Conservation (phyloP, 306 rosid genomes). For the Malus fusca region DNA sequence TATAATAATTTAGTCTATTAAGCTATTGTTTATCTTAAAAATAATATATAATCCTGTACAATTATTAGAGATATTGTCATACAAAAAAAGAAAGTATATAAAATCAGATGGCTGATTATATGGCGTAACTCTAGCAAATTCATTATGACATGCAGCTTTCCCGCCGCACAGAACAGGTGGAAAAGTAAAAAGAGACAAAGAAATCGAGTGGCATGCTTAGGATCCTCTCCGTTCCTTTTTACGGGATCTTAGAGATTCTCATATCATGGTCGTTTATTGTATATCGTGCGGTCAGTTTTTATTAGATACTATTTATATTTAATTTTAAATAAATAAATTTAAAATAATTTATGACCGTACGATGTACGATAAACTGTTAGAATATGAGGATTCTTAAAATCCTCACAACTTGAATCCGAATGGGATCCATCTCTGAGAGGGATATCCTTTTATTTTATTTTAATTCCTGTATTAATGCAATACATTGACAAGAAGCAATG, state of each 20-base stretch:
- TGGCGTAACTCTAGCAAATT: conserved; percentile 6
- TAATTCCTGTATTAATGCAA: neutral
- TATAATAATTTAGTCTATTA: no score
- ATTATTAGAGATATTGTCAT: no score
- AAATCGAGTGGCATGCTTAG: neutral
- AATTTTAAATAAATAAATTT: no score
- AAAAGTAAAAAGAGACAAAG: conserved; percentile 8
- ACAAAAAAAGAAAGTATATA: no score
- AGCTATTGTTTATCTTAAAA: no score
- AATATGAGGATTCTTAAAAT: rapidly evolving
- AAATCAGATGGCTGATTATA: neutral
- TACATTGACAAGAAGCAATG: neutral
- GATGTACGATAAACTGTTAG: no score
- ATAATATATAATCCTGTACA: no score
- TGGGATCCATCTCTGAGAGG: no score
- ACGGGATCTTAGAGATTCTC: rapidly evolving
- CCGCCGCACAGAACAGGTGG: conserved; percentile 13
- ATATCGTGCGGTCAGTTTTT: rapidly evolving
- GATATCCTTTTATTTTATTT: neutral
- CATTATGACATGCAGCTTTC: conserved; percentile 21
- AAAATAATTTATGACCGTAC: rapidly evolving
- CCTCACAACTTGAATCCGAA: no score
- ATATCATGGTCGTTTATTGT: rapidly evolving
- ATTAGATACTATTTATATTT: no score
- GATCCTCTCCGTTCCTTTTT: no score